A percentile compares a stretch with the other conserved stretches of the same genome.
Conservation (phyloP, 331 rosid species). For the Acacia pycnantha region DNA sequence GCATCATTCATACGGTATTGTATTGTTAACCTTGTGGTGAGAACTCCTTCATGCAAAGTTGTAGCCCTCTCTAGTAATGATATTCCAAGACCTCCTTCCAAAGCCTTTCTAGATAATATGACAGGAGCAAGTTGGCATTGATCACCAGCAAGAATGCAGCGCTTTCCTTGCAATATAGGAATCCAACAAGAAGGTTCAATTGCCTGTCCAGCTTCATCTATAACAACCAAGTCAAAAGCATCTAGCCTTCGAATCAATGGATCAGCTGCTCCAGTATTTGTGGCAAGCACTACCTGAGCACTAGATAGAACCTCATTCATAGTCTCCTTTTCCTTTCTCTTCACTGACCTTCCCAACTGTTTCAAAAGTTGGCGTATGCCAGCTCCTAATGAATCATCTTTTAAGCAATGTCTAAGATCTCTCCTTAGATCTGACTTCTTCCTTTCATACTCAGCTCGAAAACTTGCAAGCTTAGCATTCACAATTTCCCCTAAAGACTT, state of each 20-base stretch:
- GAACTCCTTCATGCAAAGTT: slow-evolving; percentile 64
- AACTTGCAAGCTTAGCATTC: slow-evolving; percentile 56
- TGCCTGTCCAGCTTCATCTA: slow-evolving; percentile 88
- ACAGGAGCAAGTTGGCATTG: slow-evolving; percentile 89
- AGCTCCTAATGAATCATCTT: slow-evolving; percentile 79
- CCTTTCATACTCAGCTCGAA: slow-evolving; percentile 66
- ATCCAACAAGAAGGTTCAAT: slow-evolving; percentile 92
- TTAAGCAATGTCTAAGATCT: slow-evolving; percentile 70
- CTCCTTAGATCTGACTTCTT: slow-evolving; percentile 79
- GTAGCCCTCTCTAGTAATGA: slow-evolving; percentile 76
- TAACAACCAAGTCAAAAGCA: slow-evolving; percentile 73
- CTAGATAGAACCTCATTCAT: slow-evolving; percentile 62
- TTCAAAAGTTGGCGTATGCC: slow-evolving; percentile 87
- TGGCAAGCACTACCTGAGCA: slow-evolving; percentile 85
- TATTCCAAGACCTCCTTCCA: slow-evolving; percentile 80
- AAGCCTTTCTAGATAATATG: slow-evolving; percentile 74
- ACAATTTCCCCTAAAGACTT: slow-evolving; percentile 78
- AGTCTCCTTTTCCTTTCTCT: slow-evolving; percentile 75
- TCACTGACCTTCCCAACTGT: slow-evolving; percentile 64
- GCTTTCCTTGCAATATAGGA: slow-evolving; percentile 71
- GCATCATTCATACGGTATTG: slow-evolving; percentile 83
- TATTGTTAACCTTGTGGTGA: slow-evolving; percentile 57
- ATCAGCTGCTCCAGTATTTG: slow-evolving; percentile 86
- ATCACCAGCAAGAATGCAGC: slow-evolving; percentile 85
- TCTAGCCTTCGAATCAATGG: slow-evolving; percentile 64